Percentiles rank a stretch among this genome's conserved stretches.
Evolutionary conservation across 495 filamentous ascomycete species (phyloP).

Genomic region (Neurospora sp.): DNA sequence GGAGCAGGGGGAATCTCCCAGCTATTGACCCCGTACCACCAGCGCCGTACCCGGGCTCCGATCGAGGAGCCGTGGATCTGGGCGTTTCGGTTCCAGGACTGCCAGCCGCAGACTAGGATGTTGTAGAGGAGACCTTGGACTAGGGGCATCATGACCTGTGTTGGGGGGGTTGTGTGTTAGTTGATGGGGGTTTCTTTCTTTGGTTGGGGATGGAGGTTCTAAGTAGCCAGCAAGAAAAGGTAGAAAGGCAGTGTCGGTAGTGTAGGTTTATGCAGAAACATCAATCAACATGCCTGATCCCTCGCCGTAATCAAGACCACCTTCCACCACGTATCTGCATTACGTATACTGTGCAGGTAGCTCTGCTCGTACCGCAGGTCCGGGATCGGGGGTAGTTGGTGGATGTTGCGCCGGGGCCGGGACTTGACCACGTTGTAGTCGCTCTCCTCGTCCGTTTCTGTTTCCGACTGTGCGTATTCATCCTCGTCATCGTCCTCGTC

Average conservation of each 20-base stretch:
- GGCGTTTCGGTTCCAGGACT: conserved; percentile 67
- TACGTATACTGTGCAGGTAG: conserved; percentile 75
- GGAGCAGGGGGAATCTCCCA: conserved; percentile 50
- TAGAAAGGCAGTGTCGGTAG: background rate
- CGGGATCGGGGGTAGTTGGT: conserved; percentile 69
- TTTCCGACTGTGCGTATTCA: conserved; percentile 13
- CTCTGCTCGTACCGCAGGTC: conserved; percentile 96
- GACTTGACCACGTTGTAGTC: conserved; percentile 44
- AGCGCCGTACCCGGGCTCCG: conserved; percentile 63
- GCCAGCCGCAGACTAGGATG: conserved; percentile 69
- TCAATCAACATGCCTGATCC: conserved; percentile 59
- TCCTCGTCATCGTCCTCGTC: conserved; percentile 12
- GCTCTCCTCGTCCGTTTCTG: conserved; percentile 19
- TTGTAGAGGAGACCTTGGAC: conserved; percentile 78
- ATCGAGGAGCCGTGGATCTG: conserved; percentile 57
- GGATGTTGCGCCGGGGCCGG: conserved; percentile 30
- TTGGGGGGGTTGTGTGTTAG: background rate
- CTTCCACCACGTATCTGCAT: conserved; percentile 63
- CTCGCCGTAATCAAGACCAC: conserved; percentile 74
- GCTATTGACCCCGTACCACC: conserved; percentile 89
- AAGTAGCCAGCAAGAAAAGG: background rate
- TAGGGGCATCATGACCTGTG: conserved; percentile 69
- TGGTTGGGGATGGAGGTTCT: background rate
- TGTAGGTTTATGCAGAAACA: background rate
- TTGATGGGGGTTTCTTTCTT: background rate